A percentile compares a stretch with the other conserved stretches of the same genome.
phyloP scores from a whole-genome alignment of 2,329 filamentous ascomycete genomes.

The Tolypocladium sp. region DNA sequence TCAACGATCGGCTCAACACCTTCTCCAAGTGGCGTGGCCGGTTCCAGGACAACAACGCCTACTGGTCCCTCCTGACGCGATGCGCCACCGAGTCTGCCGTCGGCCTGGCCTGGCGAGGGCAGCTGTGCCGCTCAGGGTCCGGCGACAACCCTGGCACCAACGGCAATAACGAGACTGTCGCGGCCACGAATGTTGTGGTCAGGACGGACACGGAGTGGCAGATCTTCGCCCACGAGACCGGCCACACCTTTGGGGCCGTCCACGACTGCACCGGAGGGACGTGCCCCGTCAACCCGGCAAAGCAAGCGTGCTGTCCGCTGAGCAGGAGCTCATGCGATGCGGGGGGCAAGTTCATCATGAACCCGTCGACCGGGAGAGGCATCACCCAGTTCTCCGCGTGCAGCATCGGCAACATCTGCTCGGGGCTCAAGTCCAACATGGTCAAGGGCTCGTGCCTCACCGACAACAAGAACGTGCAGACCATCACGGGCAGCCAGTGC shows the following conservation, averaged over 20 bases:
- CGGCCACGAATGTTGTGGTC: slow-evolving; percentile 83
- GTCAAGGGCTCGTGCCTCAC: slow-evolving; percentile 62
- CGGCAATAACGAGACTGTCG: slow-evolving; percentile 59
- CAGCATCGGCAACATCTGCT: slow-evolving; percentile 88
- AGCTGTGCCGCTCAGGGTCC: slow-evolving; percentile 61
- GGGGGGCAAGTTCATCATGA: slow-evolving; percentile 81
- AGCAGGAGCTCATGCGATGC: slow-evolving; percentile 62
- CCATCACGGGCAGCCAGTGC: slow-evolving; percentile 75
- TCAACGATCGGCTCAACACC: slow-evolving; percentile 71
- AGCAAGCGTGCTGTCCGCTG: slow-evolving; percentile 70
- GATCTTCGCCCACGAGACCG: slow-evolving; percentile 87
- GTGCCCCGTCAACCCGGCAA: slow-evolving; percentile 52
- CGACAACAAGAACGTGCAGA: slow-evolving; percentile 76
- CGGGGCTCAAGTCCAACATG: slow-evolving; percentile 70
- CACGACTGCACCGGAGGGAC: slow-evolving; percentile 75
- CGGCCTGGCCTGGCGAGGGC: slow-evolving; percentile 86
- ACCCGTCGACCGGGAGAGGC: slow-evolving; percentile 68
- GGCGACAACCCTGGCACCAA: slow-evolving; percentile 39
- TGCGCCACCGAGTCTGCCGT: slow-evolving; percentile 79
- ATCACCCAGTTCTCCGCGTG: slow-evolving; percentile 81
- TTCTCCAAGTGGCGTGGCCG: slow-evolving; percentile 85
- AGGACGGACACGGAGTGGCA: slow-evolving; percentile 83
- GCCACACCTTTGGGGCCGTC: slow-evolving; percentile 91
- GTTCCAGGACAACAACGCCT: slow-evolving; percentile 71
- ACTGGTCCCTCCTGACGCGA: slow-evolving; percentile 82